A percentile compares a stretch with the other conserved stretches of the same genome.
Conservation (phyloP, 1,139 yeast species). For the Blastobotrys serpentis region DNA sequence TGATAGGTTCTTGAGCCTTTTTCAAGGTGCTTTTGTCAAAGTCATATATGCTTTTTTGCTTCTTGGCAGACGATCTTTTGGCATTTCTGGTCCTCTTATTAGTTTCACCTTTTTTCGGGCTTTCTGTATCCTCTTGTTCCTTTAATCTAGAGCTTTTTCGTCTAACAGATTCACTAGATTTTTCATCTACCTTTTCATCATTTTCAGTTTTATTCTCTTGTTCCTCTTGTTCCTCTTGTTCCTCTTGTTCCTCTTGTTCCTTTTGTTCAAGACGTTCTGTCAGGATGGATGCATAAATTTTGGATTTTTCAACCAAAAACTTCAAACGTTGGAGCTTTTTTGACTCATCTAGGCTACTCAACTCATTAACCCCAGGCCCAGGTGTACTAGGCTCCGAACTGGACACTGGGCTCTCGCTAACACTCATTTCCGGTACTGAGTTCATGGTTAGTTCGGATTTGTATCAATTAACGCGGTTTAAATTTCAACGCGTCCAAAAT, state of each 20-base stretch:
- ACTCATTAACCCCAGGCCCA: constrained; percentile 16
- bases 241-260: constrained; percentile 9
- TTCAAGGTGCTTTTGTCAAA: background rate
- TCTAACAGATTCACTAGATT: constrained; percentile 18
- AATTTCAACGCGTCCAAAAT: background rate
- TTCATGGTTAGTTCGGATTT: background rate
- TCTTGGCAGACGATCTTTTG: constrained; percentile 17
- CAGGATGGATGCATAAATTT: constrained; percentile 77
- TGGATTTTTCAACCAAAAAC: constrained; percentile 75
- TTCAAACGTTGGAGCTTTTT: constrained; percentile 61
- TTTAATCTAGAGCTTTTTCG: background rate
- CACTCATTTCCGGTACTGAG: constrained; percentile 6
- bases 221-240: constrained; percentile 7
- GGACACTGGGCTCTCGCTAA: constrained; percentile 15
- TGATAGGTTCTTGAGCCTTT: background rate
- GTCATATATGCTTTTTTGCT: constrained; percentile 20
- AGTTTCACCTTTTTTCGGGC: constrained; percentile 19
- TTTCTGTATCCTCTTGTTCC: constrained; percentile 9
- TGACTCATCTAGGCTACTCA: constrained; percentile 29
- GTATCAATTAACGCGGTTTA: background rate
- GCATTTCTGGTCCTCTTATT: constrained; percentile 15
- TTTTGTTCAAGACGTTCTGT: constrained; percentile 59
- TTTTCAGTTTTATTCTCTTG: constrained; percentile 22
- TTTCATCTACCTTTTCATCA: constrained; percentile 7
- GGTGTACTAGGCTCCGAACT: constrained; percentile 17